Evolutionary conservation across 2,329 filamentous ascomycete species (phyloP), one percentile per base, ranked within the genome.

Genomic region (Teratosphaeria epicoccoides): DNA sequence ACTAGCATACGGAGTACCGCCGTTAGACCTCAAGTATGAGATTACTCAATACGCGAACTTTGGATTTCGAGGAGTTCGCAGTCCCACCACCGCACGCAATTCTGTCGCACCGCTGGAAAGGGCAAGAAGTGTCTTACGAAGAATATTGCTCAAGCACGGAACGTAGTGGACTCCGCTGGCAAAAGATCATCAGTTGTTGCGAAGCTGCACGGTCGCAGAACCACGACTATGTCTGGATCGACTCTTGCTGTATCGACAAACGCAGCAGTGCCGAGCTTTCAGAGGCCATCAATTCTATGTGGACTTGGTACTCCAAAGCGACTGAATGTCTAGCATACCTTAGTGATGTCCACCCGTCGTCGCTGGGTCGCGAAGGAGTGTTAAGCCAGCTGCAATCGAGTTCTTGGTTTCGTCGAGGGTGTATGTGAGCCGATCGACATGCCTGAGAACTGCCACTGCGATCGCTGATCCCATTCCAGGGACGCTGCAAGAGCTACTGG

Each of bases 231-330:
- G 44, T 28, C 37, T 62, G 60, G 59, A 37, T 62, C 46, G 60
- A 62, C 44, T 60, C 60, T 6, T 60, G 55, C 49, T 61, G 59
- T 49, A 61, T 61, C 44, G 51, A 53, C 43, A 50, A 53, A 24
- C n/a, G 48, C 22, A 46, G 33, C 17, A 50, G 47, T 24, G 51
- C 51, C 20, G 51, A 53, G 51, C 26, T 53, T 14, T 50, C 47
- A 17, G 51, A 53, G 24, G 48, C 47, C 9, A 53, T 53, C 51
- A 53, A 53, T 24, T 50, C 47, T 6, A 53, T 53, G 51, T 53
- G 22, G 22, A 6, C 22, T 4, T 51, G 43, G 40, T 51, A 51
- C 28, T 20, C 22, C 12, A 2, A 47, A n/a, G 40, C 49, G 24
- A 23, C 12, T 12, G 43, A 33, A 37, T 51, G 49, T 24, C 33